A percentile compares a stretch with the other conserved stretches of the same genome.
Evolutionary conservation across 805 yeast genomes (phyloP).

Genomic region (Alloascoidea africana): DNA sequence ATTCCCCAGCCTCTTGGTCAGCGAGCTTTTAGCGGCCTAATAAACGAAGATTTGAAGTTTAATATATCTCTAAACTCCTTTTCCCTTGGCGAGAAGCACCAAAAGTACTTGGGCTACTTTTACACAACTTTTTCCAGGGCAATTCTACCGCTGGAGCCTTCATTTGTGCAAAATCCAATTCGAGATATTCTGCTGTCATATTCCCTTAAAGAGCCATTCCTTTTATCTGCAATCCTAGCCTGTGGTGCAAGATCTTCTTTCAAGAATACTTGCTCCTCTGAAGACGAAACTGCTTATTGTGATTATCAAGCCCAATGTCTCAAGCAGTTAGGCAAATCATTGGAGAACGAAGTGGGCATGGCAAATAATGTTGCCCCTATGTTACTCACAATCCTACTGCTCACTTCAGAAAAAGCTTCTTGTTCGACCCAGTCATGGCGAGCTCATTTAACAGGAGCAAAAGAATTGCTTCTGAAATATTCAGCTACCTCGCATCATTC

Average conservation of each 20-base stretch:
- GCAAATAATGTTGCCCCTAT: conserved; percentile 49
- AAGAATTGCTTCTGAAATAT: conserved; percentile 41
- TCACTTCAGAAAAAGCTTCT: conserved; percentile 45
- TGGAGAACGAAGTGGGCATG: conserved; percentile 27
- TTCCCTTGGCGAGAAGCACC: conserved; percentile 9
- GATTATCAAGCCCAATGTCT: conserved; percentile 33
- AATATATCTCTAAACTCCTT: conserved; percentile 6
- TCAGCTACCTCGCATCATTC: conserved; percentile 19
- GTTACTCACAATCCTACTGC: conserved; percentile 44
- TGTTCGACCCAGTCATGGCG: conserved; percentile 42
- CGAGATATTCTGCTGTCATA: conserved; percentile 34
- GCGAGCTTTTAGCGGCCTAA: too few relatives aligned
- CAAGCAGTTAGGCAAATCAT: conserved; percentile 16
- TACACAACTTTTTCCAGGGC: conserved; percentile 12
- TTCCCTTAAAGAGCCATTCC: conserved; percentile 28
- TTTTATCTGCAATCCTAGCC: conserved; percentile 42
- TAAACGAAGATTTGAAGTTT: too few relatives aligned
- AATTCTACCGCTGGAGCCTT: conserved; percentile 11
- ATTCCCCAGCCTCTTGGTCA: too few relatives aligned
- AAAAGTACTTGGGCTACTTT: conserved; percentile 11
- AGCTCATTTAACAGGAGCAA: conserved; percentile 52
- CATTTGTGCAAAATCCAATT: conserved; percentile 23
- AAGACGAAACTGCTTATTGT: conserved; percentile 35
- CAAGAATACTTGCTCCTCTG: conserved; percentile 19
- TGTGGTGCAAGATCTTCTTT: conserved; percentile 35